Evolutionary conservation across 768 basidiomycete genomes (phyloP).

Genomic region (Lactarius trivialis): DNA sequence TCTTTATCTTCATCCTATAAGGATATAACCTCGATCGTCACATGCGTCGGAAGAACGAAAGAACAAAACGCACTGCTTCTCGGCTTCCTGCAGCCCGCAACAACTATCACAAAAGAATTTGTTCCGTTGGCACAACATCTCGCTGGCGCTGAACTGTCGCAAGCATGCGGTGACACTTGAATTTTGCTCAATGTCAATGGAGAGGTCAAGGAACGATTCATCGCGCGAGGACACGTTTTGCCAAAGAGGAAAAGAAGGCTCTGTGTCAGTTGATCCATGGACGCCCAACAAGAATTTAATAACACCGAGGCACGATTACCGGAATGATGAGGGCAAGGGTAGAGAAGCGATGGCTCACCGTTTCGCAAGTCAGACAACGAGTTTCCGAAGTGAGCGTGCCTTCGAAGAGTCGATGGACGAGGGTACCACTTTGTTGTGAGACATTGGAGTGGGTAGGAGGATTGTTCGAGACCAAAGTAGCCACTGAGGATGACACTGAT

Average conservation of each 20-base stretch:
- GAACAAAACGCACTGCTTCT: slow-evolving; percentile 67
- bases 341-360: slow-evolving; percentile 39
- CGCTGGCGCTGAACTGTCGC: slow-evolving; percentile 92
- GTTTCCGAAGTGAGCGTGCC: slow-evolving; percentile 95
- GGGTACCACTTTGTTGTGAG: slow-evolving; percentile 43
- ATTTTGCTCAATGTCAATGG: slow-evolving; percentile 98
- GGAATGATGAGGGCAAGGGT: background rate
- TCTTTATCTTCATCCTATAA: slow-evolving; percentile 96
- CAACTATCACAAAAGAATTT: slow-evolving; percentile 99
- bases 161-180: slow-evolving; percentile 94
- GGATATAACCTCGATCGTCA: background rate
- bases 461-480: slow-evolving; percentile 43
- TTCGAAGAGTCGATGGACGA: slow-evolving; percentile 91
- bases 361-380: slow-evolving; percentile 95
- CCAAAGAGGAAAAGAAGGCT: background rate
- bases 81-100: slow-evolving; percentile 95
- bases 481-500: slow-evolving; percentile 55
- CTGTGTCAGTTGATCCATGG: slow-evolving; percentile 27
- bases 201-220: slow-evolving; percentile 96
- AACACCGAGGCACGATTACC: slow-evolving; percentile 4
- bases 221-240: slow-evolving; percentile 56
- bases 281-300: background rate
- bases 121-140: slow-evolving; percentile 97
- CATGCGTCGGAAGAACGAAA: slow-evolving; percentile 15
- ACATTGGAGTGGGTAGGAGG: slow-evolving; percentile 40